These are phyloP conservation scores for Exophiala alcalophila DNA, from an alignment of 2,329 filamentous ascomycete genomes.

Conservation along the genomic window DNA sequence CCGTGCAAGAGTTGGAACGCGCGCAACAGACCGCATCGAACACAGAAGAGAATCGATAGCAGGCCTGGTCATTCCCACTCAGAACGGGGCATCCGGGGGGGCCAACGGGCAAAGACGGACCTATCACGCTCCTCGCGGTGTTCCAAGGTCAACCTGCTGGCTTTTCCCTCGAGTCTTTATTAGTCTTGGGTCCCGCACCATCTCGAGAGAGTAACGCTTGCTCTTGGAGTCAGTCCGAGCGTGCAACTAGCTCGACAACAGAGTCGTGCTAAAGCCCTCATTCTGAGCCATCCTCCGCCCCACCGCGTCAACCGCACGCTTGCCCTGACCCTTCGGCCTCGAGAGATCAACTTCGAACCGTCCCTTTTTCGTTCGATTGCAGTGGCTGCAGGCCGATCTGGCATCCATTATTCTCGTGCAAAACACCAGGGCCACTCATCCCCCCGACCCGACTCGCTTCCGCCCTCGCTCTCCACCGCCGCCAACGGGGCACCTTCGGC, in stretches of 20 bases:
- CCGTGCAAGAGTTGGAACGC: no score
- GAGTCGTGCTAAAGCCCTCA: slow-evolving; percentile 20
- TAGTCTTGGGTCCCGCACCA: slow-evolving; percentile 22
- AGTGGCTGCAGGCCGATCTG: slow-evolving; percentile 26
- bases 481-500: slow-evolving; percentile 21
- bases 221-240: slow-evolving; percentile 22
- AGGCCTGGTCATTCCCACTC: slow-evolving; percentile 20
- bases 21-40: no score
- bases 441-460: slow-evolving; percentile 24
- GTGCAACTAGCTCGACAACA: slow-evolving; percentile 20
- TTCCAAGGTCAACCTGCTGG: slow-evolving; percentile 11
- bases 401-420: slow-evolving; percentile 20
- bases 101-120: slow-evolving; percentile 13
- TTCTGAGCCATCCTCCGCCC: slow-evolving; percentile 20
- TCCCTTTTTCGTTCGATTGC: slow-evolving; percentile 15
- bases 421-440: slow-evolving; percentile 24
- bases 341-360: slow-evolving; percentile 25
- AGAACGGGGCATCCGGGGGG: slow-evolving; percentile 14
- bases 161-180: slow-evolving; percentile 21
- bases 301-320: slow-evolving; percentile 21
- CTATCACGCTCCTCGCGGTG: slow-evolving; percentile 10
- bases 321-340: slow-evolving; percentile 24
- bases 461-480: slow-evolving; percentile 20
- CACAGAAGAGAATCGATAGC: slow-evolving; percentile 7
- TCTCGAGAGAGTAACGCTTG: slow-evolving; percentile 24